phyloP scores from a whole-genome alignment of 176 grass and related monocot species.

The Zea mays region DNA sequence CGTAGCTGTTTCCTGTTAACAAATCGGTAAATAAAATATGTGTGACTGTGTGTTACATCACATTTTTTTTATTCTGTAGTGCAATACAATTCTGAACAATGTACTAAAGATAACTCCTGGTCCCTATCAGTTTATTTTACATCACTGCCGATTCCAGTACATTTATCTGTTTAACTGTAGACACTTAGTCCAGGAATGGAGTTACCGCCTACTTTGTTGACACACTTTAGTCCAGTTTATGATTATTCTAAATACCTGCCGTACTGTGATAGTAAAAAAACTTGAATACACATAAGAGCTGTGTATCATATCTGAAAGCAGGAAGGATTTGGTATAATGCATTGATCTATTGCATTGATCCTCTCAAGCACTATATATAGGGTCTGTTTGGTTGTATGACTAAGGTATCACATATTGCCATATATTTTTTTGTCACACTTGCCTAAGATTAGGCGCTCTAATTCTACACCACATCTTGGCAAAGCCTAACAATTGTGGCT shows the following conservation, averaged over 20 bases:
- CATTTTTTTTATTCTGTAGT: neutral
- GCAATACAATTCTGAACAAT: neutral
- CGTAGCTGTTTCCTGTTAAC: neutral
- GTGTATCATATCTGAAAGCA: neutral
- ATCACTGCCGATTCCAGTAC: neutral
- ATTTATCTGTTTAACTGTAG: neutral
- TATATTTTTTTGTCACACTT: too few relatives aligned
- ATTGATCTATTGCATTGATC: neutral
- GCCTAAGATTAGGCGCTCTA: too few relatives aligned
- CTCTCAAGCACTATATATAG: neutral
- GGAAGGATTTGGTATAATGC: neutral
- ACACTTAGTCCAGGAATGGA: neutral
- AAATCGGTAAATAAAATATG: neutral
- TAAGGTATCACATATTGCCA: too few relatives aligned
- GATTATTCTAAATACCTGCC: neutral
- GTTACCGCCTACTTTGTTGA: neutral
- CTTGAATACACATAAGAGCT: neutral
- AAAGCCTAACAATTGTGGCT: too few relatives aligned
- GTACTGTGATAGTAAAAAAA: neutral
- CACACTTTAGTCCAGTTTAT: neutral
- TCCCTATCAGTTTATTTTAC: neutral
- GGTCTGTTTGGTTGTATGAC: too few relatives aligned
- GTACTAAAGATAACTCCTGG: neutral
- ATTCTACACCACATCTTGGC: too few relatives aligned
- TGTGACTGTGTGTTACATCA: neutral